phyloP scores from a whole-genome alignment of 1,139 yeast species.

The Pichia sp. region DNA sequence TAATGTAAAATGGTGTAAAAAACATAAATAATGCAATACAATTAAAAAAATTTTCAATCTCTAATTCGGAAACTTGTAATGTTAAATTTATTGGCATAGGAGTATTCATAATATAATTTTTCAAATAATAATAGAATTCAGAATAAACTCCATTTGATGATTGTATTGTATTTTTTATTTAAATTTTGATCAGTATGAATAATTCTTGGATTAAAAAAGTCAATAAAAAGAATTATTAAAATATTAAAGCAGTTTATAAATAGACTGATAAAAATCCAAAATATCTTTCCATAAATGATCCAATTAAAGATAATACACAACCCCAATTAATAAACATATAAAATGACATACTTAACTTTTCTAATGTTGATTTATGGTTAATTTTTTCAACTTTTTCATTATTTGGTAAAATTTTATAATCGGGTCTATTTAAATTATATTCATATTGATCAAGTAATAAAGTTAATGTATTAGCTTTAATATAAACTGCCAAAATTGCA shows the following conservation, averaged over 20 bases:
- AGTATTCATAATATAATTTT: slow-evolving; percentile 38
- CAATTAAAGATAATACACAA: slow-evolving; percentile 69
- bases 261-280: slow-evolving; percentile 77
- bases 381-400: slow-evolving; percentile 55
- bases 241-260: slow-evolving; percentile 46
- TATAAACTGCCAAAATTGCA: slow-evolving; percentile 43
- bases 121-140: slow-evolving; percentile 20
- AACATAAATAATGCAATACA: slow-evolving; percentile 61
- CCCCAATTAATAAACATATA: slow-evolving; percentile 77
- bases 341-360: slow-evolving; percentile 69
- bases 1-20: slow-evolving; percentile 55
- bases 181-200: slow-evolving; percentile 15
- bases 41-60: slow-evolving; percentile 41
- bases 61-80: too few species aligned
- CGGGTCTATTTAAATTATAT: slow-evolving; percentile 37
- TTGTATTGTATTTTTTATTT: too few species aligned
- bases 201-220: slow-evolving; percentile 31
- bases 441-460: slow-evolving; percentile 47
- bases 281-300: slow-evolving; percentile 63
- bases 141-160: slow-evolving; percentile 34
- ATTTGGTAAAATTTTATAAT: slow-evolving; percentile 29
- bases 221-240: too few species aligned
- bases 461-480: slow-evolving; percentile 48
- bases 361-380: slow-evolving; percentile 64
- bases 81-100: slow-evolving; percentile 1